Evolutionary conservation across 371 early-diverging fungal genomes (phyloP).

Genomic region (Rhizopus arrhizus): DNA sequence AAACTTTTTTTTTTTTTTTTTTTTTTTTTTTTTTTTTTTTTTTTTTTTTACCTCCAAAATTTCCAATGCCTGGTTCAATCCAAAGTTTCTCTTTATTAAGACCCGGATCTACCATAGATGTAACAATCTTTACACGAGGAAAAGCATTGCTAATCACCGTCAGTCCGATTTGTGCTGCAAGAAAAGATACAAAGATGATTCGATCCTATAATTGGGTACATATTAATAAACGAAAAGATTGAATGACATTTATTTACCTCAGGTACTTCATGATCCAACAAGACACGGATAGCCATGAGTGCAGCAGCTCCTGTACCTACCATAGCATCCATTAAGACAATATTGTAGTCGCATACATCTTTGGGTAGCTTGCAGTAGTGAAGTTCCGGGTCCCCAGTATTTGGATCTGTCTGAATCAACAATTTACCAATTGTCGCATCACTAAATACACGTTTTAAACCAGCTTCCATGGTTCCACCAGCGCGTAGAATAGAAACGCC

Average conservation of each 20-base stretch:
- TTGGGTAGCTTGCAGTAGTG: slow-evolving; percentile 79
- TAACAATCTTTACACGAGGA: slow-evolving; percentile 80
- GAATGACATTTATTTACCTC: slow-evolving; percentile 40
- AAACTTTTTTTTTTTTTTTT: background rate
- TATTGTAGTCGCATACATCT: slow-evolving; percentile 59
- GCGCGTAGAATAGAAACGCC: slow-evolving; percentile 88
- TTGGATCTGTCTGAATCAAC: slow-evolving; percentile 81
- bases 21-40: background rate
- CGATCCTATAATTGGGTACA: slow-evolving; percentile 47
- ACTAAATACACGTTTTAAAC: slow-evolving; percentile 76
- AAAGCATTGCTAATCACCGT: slow-evolving; percentile 80
- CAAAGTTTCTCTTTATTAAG: slow-evolving; percentile 64
- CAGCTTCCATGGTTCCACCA: slow-evolving; percentile 88
- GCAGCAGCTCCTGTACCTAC: slow-evolving; percentile 89
- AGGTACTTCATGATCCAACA: slow-evolving; percentile 85
- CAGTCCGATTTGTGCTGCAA: slow-evolving; percentile 77
- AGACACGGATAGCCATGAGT: slow-evolving; percentile 89
- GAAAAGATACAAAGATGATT: slow-evolving; percentile 80
- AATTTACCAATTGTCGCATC: slow-evolving; percentile 86
- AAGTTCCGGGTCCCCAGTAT: slow-evolving; percentile 81
- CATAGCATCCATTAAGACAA: slow-evolving; percentile 79
- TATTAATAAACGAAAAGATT: no score
- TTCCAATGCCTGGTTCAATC: slow-evolving; percentile 86
- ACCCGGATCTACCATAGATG: slow-evolving; percentile 73
- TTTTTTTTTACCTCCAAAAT: slow-evolving; percentile 68